These are phyloP conservation scores for Hypoxylon perforatum DNA, from an alignment of 495 filamentous ascomycete genomes.

Conservation along the genomic window DNA sequence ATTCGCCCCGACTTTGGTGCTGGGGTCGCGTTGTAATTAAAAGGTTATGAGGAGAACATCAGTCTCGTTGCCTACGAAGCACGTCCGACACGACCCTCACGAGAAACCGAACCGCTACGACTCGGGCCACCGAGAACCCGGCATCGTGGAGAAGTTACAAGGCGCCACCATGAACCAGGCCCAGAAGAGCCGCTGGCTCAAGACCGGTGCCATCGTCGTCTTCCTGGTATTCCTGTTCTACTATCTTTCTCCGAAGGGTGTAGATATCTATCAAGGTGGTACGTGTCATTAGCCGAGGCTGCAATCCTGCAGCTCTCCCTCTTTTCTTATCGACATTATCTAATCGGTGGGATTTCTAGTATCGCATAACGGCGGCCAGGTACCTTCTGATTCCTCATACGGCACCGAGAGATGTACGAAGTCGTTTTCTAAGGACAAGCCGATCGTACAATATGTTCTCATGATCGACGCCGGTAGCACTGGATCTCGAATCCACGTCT, in stretches of 20 bases:
- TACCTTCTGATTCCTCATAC: conserved; percentile 67
- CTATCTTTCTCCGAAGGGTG: conserved; percentile 72
- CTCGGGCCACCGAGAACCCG: conserved; percentile 53
- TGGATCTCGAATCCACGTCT: conserved; percentile 97
- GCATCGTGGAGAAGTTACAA: conserved; percentile 61
- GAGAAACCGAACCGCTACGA: conserved; percentile 67
- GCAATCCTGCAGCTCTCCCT: not conserved
- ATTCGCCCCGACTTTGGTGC: conserved; percentile 24
- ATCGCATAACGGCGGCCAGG: conserved; percentile 56
- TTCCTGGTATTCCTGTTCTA: conserved; percentile 80
- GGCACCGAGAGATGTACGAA: conserved; percentile 80
- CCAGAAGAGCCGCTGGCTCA: conserved; percentile 81
- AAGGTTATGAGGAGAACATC: conserved; percentile 67
- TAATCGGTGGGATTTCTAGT: conserved; percentile 27
- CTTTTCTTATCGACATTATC: conserved; percentile 2
- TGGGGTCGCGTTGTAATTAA: conserved; percentile 44
- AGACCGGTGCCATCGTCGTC: conserved; percentile 81
- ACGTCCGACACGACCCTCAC: conserved; percentile 65
- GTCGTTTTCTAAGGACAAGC: conserved; percentile 84
- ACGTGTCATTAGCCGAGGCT: conserved; percentile 17
- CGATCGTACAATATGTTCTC: conserved; percentile 93
- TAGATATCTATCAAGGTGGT: conserved; percentile 59
- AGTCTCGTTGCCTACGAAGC: conserved; percentile 68
- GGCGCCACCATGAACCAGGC: conserved; percentile 73
- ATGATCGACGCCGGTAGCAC: conserved; percentile 99